These are phyloP conservation scores for Entomophthora muscae DNA, from an alignment of 371 early-diverging fungal species.

Conservation along the genomic window DNA sequence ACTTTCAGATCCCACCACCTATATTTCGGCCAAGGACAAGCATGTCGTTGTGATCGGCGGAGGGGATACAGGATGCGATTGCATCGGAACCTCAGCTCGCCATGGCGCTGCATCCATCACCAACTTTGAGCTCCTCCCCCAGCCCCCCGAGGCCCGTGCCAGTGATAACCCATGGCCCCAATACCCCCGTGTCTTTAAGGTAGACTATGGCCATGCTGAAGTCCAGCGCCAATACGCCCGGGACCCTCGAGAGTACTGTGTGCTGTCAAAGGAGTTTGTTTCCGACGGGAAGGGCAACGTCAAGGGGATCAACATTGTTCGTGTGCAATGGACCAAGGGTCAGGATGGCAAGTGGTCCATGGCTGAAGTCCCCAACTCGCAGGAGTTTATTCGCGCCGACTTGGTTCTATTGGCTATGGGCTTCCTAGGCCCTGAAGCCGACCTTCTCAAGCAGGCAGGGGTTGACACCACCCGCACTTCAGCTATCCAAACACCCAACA, in stretches of 20 bases:
- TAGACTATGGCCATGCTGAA: conserved; percentile 93
- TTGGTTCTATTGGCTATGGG: conserved; percentile 89
- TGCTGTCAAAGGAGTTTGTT: conserved; percentile 87
- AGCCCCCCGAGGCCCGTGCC: conserved; percentile 61
- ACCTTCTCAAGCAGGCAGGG: conserved; percentile 39
- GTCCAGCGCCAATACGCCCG: conserved; percentile 67
- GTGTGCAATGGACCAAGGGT: conserved; percentile 85
- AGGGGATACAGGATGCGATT: conserved; percentile 94
- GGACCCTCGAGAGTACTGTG: conserved; percentile 87
- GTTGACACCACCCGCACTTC: conserved; percentile 30
- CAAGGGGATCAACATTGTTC: conserved; percentile 80
- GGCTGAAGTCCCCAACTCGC: conserved; percentile 66
- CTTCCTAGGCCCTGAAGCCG: conserved; percentile 88
- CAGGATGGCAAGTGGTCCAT: conserved; percentile 69
- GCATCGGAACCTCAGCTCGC: conserved; percentile 84
- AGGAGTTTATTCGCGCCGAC: conserved; percentile 72
- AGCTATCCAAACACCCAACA: conserved; percentile 64
- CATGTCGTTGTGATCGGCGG: conserved; percentile 94
- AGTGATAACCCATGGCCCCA: conserved; percentile 94
- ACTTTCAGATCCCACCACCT: conserved; percentile 40
- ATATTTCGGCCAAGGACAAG: conserved; percentile 77
- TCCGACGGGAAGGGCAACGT: conserved; percentile 61
- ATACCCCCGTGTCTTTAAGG: conserved; percentile 81
- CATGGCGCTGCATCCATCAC: conserved; percentile 78
- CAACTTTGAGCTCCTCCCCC: conserved; percentile 92